A percentile compares a stretch with the other conserved stretches of the same genome.
Conservation (phyloP, 2,329 filamentous ascomycete genomes). For the Chrysoporthe austroafricana region DNA sequence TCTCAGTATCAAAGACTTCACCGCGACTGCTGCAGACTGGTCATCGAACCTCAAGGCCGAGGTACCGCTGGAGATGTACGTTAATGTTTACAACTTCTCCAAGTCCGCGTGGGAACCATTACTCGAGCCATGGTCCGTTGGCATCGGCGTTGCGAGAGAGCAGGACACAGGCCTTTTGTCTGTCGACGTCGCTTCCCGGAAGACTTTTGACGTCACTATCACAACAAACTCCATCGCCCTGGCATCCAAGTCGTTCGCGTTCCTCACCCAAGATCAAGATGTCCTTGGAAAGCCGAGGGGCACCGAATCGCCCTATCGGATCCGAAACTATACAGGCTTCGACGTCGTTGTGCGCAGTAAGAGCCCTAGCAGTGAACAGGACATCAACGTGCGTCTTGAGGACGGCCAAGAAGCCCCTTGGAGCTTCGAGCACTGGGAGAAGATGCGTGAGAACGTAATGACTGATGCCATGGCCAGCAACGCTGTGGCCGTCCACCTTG, state of each 20-base stretch:
- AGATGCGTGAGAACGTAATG: slow-evolving; percentile 90
- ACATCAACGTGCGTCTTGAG: slow-evolving; percentile 74
- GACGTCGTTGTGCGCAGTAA: slow-evolving; percentile 83
- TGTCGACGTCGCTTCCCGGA: slow-evolving; percentile 85
- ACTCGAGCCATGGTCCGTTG: slow-evolving; percentile 95
- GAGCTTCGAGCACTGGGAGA: slow-evolving; percentile 96
- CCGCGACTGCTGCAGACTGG: slow-evolving; percentile 86
- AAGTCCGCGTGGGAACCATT: slow-evolving; percentile 98
- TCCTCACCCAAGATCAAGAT: slow-evolving; percentile 85
- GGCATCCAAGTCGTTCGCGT: slow-evolving; percentile 89
- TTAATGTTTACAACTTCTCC: slow-evolving; percentile 98
- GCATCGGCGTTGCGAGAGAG: slow-evolving; percentile 83
- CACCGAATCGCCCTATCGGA: slow-evolving; percentile 87
- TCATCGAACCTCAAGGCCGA: slow-evolving; percentile 85
- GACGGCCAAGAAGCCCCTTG: slow-evolving; percentile 93
- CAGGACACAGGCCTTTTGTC: slow-evolving; percentile 75
- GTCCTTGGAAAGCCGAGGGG: slow-evolving; percentile 91
- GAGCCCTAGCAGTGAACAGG: slow-evolving; percentile 66
- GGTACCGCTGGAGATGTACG: slow-evolving; percentile 87
- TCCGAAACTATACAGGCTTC: slow-evolving; percentile 96
- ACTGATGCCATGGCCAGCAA: slow-evolving; percentile 77
- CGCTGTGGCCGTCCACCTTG: slow-evolving; percentile 79
- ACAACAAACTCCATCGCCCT: slow-evolving; percentile 94
- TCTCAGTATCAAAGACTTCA: slow-evolving; percentile 89
- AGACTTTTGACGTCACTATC: slow-evolving; percentile 87